A percentile compares a stretch with the other conserved stretches of the same genome.
phyloP scores from a whole-genome alignment of 805 yeast genomes.

The Groenewaldozyma tartarivorans region DNA sequence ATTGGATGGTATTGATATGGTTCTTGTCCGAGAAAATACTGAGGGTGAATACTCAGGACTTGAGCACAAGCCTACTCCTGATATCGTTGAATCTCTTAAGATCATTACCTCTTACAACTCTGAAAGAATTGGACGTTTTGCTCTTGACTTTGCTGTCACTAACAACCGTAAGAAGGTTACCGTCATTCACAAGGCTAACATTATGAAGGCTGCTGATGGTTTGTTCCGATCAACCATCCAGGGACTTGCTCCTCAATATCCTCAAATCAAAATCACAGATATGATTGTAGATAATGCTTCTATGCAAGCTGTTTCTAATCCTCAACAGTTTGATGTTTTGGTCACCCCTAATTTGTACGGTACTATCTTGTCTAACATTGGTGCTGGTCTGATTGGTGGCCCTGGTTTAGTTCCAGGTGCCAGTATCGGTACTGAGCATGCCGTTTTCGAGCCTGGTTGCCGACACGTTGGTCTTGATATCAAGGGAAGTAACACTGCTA shows the following conservation, averaged over 20 bases:
- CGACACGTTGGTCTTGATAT: conserved; percentile 98
- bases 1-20: conserved; percentile 81
- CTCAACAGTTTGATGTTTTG: conserved; percentile 95
- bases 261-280: conserved; percentile 73
- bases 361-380: conserved; percentile 92
- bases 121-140: conserved; percentile 95
- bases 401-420: conserved; percentile 99
- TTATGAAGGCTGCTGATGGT: conserved; percentile 98
- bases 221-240: conserved; percentile 90
- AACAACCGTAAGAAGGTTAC: conserved; percentile 89
- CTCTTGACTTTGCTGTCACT: conserved; percentile 88
- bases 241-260: conserved; percentile 76
- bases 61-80: conserved; percentile 95
- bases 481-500: conserved; percentile 88
- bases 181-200: conserved; percentile 98
- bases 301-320: conserved; percentile 97
- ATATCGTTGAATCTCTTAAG: conserved; percentile 94
- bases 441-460: conserved; percentile 98
- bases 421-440: conserved; percentile 94
- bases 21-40: conserved; percentile 96
- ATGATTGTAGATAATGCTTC: conserved; percentile 98
- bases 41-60: conserved; percentile 99
- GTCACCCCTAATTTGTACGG: conserved; percentile 98
- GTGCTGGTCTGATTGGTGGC: conserved; percentile 95
- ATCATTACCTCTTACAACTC: conserved; percentile 90